Percentiles rank a stretch among this genome's conserved stretches.
These are phyloP conservation scores for Apostasia ramifera DNA, from an alignment of 106 monocot genomes.

Conservation along the genomic window DNA sequence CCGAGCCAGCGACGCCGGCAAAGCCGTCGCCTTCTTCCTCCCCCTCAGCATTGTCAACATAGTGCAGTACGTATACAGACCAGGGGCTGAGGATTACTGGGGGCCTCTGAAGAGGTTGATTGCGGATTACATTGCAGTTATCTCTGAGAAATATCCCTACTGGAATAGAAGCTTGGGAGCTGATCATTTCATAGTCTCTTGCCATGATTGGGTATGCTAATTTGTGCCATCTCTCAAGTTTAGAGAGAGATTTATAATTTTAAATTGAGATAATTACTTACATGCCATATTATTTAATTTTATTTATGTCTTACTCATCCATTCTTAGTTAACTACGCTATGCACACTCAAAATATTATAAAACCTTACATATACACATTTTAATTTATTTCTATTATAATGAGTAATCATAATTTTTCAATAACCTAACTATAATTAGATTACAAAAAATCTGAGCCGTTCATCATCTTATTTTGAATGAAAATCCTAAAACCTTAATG, in stretches of 20 bases:
- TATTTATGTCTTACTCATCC: no score
- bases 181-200: constrained; percentile 77
- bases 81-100: constrained; percentile 12
- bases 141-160: constrained; percentile 32
- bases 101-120: constrained; percentile 27
- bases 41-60: constrained; percentile 72
- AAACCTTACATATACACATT: no score
- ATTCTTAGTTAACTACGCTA: no score
- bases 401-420: no score
- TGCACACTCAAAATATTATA: no score
- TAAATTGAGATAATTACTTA: not conserved
- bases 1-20: constrained; percentile 28
- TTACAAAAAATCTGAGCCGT: no score
- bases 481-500: no score
- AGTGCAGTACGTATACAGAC: constrained; percentile 44
- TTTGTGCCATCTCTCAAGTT: not conserved
- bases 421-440: no score
- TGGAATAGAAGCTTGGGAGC: constrained; percentile 68
- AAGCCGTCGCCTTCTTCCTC: constrained; percentile 62
- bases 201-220: constrained; percentile 62
- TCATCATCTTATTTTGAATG: no score
- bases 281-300: no score
- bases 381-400: no score
- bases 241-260: not conserved
- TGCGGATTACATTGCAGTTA: constrained; percentile 35